Evolutionary conservation across 805 yeast species (phyloP).

Genomic region (Peterozyma toletana): DNA sequence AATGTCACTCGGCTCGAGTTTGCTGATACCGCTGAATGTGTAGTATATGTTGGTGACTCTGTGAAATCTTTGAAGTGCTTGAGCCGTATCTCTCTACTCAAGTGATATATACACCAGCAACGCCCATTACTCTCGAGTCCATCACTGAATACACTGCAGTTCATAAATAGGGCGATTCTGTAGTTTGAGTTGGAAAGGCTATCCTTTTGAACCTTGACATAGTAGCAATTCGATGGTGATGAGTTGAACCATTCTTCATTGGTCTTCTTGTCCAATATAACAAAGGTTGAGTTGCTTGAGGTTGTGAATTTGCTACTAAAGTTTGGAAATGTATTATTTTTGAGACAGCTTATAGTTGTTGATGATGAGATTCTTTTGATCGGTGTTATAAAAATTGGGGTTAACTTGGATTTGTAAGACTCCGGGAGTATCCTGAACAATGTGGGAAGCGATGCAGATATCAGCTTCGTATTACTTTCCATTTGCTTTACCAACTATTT

Average conservation of each 20-base stretch:
- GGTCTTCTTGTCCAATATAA: neutral
- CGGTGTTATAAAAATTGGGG: constrained; percentile 1
- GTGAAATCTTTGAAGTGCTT: constrained; percentile 1
- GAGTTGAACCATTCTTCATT: neutral
- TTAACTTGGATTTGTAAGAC: constrained; percentile 1
- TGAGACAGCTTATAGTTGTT: too few species aligned
- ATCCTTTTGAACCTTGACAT: constrained; percentile 5
- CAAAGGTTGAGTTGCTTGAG: neutral
- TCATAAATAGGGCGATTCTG: constrained; percentile 4
- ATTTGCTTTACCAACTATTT: too few species aligned
- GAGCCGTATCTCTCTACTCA: constrained; percentile 5
- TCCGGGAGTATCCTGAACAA: neutral
- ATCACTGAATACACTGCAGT: neutral
- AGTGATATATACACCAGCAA: constrained; percentile 2
- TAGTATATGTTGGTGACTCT: neutral
- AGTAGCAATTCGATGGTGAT: neutral
- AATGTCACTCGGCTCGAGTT: neutral
- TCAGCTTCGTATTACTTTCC: too few species aligned
- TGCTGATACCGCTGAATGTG: neutral
- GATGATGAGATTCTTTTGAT: neutral
- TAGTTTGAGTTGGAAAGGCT: neutral
- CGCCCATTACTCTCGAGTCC: too few species aligned
- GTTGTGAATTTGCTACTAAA: too few species aligned
- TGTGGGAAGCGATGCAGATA: constrained; percentile 5
- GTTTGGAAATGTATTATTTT: neutral